Percentiles rank a stretch among this genome's conserved stretches.
phyloP scores from a whole-genome alignment of 2,329 filamentous ascomycete genomes.

The Penicillium polonicum region DNA sequence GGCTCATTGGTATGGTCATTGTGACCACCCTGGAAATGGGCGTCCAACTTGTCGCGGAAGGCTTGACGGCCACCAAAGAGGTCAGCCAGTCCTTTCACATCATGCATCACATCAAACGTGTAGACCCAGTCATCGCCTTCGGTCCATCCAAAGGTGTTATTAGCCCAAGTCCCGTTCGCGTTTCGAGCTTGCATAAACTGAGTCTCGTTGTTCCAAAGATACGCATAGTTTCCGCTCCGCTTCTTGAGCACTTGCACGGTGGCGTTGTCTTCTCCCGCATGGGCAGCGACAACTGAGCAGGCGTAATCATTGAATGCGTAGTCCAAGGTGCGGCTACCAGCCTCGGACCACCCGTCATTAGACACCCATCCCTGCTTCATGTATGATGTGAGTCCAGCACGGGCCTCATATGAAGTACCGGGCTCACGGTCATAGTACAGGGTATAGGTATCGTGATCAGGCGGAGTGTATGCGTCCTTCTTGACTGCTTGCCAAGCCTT shows the following conservation, averaged over 20 bases:
- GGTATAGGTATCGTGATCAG: slow-evolving; percentile 45
- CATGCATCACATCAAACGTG: slow-evolving; percentile 52
- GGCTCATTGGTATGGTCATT: slow-evolving; percentile 53
- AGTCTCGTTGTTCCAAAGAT: slow-evolving; percentile 46
- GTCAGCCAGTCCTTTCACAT: slow-evolving; percentile 42
- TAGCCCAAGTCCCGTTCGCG: slow-evolving; percentile 48
- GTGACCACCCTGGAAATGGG: slow-evolving; percentile 47
- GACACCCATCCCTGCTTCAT: slow-evolving; percentile 48
- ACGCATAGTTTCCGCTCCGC: slow-evolving; percentile 44
- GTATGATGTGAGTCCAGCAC: slow-evolving; percentile 49
- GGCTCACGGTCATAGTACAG: slow-evolving; percentile 51
- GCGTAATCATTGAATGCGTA: slow-evolving; percentile 51
- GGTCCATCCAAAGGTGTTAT: slow-evolving; percentile 49
- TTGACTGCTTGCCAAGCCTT: slow-evolving; percentile 48
- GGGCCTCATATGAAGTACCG: slow-evolving; percentile 47
- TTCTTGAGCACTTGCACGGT: slow-evolving; percentile 34
- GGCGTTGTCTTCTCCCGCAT: slow-evolving; percentile 36
- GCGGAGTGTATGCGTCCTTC: slow-evolving; percentile 48
- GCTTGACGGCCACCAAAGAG: slow-evolving; percentile 42
- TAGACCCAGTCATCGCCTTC: slow-evolving; percentile 54
- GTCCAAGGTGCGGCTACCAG: slow-evolving; percentile 49
- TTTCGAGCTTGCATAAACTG: slow-evolving; percentile 52
- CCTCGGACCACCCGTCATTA: slow-evolving; percentile 51
- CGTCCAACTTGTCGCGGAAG: slow-evolving; percentile 47
- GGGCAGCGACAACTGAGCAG: slow-evolving; percentile 42